Base-by-base conservation (phyloP, 2,329 filamentous ascomycete genomes). In the Botryotinia globosa region DNA sequence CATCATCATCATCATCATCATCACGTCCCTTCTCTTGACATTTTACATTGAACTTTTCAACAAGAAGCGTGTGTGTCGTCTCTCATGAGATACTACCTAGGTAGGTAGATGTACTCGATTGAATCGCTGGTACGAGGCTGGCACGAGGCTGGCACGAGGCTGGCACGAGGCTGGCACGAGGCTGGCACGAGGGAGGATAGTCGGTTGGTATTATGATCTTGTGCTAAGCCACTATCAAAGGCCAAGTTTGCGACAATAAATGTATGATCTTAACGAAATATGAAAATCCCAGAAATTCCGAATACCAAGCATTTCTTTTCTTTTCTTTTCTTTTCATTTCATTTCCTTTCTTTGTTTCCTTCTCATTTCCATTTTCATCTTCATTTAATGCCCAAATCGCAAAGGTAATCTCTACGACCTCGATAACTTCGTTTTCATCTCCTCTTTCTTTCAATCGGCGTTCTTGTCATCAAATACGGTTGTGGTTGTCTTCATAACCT, bases 201-300 rank as follows among this genome's bases (percentile, higher is more conserved):
- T n/a, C 12, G 18, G 20, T 39, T 25, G n/a, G 37, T 16, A 29
- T 29, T 25, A n/a, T 12, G 29, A 48, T n/a, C 51, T 48, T 22
- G 32, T 65, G 63, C 63, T 66, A 51, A 66, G 63, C 63, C 63
- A 51, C 44, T 12, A 22, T 32, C 61, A 9, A 44, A 44, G 29
- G 56, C 39, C 51, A 68, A 72, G 32, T 69, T 69, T 72, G 71
- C 71, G 65, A 72, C 64, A 54, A 51, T 54, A 62, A 59, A 48
- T 45, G 71, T 61, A 44, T 59, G 45, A 71, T 54, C 48, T 54
- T 54, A 54, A n/a, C 48, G 0, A 54, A 54, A 54, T 54, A n/a
- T 54, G 48, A 70, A 64, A 32, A 39, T 34, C 44, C 59, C 29
- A 51, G 37, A 54, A 54, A 39, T 59, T 32, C 54, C 29, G 20